Base-by-base conservation (phyloP, 1,284 basidiomycete species). In the Sporisorium graminicola region DNA sequence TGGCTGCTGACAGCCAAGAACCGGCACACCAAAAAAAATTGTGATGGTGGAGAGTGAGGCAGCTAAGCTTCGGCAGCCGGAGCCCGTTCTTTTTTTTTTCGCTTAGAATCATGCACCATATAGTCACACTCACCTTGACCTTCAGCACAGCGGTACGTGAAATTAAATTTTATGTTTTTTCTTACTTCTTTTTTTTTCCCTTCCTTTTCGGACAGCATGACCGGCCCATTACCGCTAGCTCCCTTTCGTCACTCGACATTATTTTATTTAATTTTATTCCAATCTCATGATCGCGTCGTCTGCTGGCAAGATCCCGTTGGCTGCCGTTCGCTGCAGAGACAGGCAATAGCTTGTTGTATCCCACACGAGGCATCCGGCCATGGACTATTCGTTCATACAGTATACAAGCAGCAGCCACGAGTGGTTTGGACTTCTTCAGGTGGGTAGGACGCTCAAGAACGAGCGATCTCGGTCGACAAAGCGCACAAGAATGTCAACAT, bases 1-100 rank as follows among this genome's bases (percentile, higher is more conserved):
- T 4, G 5, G 13, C n/a, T n/a, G 37, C 40, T 35, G 37, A 18
- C n/a, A 43, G 40, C 40, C 40, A 43, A 43, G 20, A 50, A 13
- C 16, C 26, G 3, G 18, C 9, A 31, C 4, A 13, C 18, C 16
- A 31, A 49, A 49, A 31, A n/a, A n/a, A n/a, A n/a, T n/a, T 50
- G 49, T 50, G 49, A 50, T 50, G 49, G 49, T 50, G 49, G 29
- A 50, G 49, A 50, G 29, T 31, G 49, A 50, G 47, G 37, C 16
- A 18, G 37, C 37, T 37, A 3, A 37, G 35, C 12, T 37, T 12
- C 7, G 47, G 47, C 16, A 29, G 5, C 37, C 47, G n/a, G 9
- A 49, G 47, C 47, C 47, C 27, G 22, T 10, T 8, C 12, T 46
- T 46, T 24, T 46, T 46, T 46, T 22, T 27, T 50, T 50, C 13